Evolutionary conservation across 495 filamentous ascomycete genomes (phyloP).

Genomic region (Elasticomyces elasticus): DNA sequence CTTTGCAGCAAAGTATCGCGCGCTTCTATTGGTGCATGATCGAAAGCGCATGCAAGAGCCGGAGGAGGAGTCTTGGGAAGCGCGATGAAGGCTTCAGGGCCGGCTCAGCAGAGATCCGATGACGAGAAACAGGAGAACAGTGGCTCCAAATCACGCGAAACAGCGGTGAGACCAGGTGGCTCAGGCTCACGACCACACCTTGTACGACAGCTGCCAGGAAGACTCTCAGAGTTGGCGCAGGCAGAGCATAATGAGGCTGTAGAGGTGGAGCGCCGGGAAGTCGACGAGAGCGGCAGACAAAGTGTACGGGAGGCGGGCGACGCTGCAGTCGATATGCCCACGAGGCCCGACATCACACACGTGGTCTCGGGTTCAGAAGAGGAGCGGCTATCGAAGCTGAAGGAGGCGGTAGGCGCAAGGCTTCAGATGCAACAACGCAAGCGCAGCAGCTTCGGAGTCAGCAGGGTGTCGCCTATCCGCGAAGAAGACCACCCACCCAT

Average conservation of each 20-base stretch:
- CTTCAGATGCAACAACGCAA: slow-evolving; percentile 22
- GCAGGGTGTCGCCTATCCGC: slow-evolving; percentile 31
- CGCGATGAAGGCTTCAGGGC: slow-evolving; percentile 2
- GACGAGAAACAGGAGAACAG: neutral
- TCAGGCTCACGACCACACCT: neutral
- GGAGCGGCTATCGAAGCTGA: slow-evolving; percentile 26
- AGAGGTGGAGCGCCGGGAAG: neutral
- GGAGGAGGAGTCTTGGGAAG: neutral
- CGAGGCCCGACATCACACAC: slow-evolving; percentile 6
- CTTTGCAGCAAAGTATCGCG: neutral
- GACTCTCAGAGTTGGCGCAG: slow-evolving; percentile 6
- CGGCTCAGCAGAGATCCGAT: neutral
- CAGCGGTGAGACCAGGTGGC: neutral
- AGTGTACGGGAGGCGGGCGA: neutral
- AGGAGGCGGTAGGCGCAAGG: slow-evolving; percentile 29
- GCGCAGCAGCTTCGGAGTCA: slow-evolving; percentile 18
- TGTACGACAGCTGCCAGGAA: neutral
- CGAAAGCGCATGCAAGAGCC: neutral
- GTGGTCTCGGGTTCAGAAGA: slow-evolving; percentile 3
- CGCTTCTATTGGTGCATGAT: neutral
- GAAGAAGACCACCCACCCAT: slow-evolving; percentile 26
- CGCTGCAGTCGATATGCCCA: neutral
- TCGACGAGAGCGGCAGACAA: slow-evolving; percentile 1
- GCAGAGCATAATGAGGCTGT: slow-evolving; percentile 2
- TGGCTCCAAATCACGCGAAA: neutral